These are phyloP conservation scores for Phyllosticta paracitricarpa DNA, from an alignment of 2,329 filamentous ascomycete species.

Conservation along the genomic window DNA sequence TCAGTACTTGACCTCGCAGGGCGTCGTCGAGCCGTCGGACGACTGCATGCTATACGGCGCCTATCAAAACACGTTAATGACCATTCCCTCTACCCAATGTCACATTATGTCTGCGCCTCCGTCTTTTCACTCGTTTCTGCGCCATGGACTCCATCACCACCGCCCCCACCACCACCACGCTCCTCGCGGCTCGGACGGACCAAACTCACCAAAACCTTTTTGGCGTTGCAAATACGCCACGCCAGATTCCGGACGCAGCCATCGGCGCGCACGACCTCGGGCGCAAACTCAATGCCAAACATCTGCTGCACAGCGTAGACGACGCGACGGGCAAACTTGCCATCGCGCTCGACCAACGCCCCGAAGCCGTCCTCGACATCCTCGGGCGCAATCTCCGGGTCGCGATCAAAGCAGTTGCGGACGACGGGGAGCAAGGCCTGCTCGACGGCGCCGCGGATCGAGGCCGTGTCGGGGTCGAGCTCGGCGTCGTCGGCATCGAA, in stretches of 20 bases:
- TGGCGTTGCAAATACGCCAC: slow-evolving; percentile 92
- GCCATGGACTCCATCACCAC: background rate
- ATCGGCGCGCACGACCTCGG: slow-evolving; percentile 84
- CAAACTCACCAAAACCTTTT: slow-evolving; percentile 74
- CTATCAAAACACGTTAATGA: slow-evolving; percentile 13
- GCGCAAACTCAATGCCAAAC: slow-evolving; percentile 92
- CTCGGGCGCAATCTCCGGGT: slow-evolving; percentile 80
- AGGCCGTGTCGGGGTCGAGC: slow-evolving; percentile 34
- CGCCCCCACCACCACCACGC: background rate
- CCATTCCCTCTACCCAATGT: background rate
- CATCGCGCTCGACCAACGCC: slow-evolving; percentile 70
- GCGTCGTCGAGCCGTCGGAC: slow-evolving; percentile 32
- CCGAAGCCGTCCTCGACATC: slow-evolving; percentile 76
- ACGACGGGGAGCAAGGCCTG: slow-evolving; percentile 70
- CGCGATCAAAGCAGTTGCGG: slow-evolving; percentile 83
- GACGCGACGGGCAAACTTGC: slow-evolving; percentile 79
- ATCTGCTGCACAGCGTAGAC: slow-evolving; percentile 93
- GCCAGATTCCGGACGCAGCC: slow-evolving; percentile 83
- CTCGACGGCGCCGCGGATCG: slow-evolving; percentile 63
- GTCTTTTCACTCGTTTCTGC: no score
- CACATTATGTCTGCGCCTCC: background rate
- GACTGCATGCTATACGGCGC: slow-evolving; percentile 41
- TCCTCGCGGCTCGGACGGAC: background rate
- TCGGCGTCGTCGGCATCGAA: slow-evolving; percentile 67
- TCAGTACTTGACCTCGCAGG: slow-evolving; percentile 15